These are phyloP conservation scores for Ogataea haglerorum DNA, from an alignment of 805 yeast genomes.

Conservation along the genomic window DNA sequence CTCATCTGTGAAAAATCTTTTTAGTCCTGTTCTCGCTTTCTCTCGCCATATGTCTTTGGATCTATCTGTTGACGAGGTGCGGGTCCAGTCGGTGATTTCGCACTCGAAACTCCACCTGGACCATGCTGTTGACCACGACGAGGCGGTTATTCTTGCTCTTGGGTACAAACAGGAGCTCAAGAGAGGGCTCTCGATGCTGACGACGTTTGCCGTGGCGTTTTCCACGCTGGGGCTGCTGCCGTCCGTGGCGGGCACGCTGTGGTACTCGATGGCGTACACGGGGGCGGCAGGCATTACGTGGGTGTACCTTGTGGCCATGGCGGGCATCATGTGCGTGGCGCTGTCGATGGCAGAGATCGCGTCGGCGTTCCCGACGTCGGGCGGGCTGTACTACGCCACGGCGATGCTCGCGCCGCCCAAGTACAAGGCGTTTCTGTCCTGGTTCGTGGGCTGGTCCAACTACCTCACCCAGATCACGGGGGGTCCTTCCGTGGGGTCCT, in stretches of 20 bases:
- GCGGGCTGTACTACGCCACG: conserved; percentile 70
- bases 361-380: conserved; percentile 62
- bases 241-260: conserved; percentile 62
- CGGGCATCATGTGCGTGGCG: conserved; percentile 56
- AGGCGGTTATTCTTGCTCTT: conserved; percentile 52
- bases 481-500: conserved; percentile 57
- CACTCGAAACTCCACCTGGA: conserved; percentile 36
- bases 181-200: conserved; percentile 54
- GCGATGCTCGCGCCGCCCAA: conserved; percentile 57
- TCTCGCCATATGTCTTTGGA: conserved; percentile 14
- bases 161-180: conserved; percentile 66
- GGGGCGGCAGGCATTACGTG: conserved; percentile 66
- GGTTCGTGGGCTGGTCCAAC: conserved; percentile 64
- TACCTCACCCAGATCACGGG: conserved; percentile 64
- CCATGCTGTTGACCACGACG: conserved; percentile 47
- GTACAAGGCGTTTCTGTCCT: conserved; percentile 51
- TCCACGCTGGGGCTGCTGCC: conserved; percentile 64
- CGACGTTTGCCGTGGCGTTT: conserved; percentile 61
- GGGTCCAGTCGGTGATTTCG: conserved; percentile 21
- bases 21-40: neutral
- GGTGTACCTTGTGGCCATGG: conserved; percentile 55
- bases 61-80: conserved; percentile 21
- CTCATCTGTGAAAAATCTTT: neutral
- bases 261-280: conserved; percentile 55
- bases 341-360: conserved; percentile 63